Evolutionary conservation across 257 asterid genomes (phyloP).

Genomic region (Fraxinus anomala): DNA sequence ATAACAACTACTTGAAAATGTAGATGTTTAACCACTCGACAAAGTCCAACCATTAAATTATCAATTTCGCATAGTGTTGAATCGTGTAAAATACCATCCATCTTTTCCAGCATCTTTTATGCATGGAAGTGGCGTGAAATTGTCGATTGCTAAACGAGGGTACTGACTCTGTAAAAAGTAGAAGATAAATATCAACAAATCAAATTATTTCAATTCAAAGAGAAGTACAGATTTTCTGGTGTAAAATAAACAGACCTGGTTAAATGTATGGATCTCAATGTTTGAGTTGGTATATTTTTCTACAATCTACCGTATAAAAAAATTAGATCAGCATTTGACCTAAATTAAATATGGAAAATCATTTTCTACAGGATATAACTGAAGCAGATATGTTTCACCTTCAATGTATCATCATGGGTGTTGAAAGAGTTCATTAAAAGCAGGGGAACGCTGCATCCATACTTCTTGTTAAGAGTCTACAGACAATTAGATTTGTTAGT

Average conservation of each 20-base stretch:
- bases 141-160: slow-evolving; percentile 92
- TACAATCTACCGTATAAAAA: slow-evolving; percentile 60
- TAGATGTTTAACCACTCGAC: not conserved
- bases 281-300: slow-evolving; percentile 76
- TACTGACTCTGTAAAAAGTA: slow-evolving; percentile 77
- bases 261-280: slow-evolving; percentile 87
- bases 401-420: slow-evolving; percentile 91
- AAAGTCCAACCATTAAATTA: not conserved
- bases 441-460: slow-evolving; percentile 92
- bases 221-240: not conserved
- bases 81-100: slow-evolving; percentile 65
- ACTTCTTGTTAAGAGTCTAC: slow-evolving; percentile 78
- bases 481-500: slow-evolving; percentile 35
- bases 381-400: slow-evolving; percentile 49
- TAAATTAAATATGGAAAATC: slow-evolving; percentile 9
- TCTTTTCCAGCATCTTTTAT: slow-evolving; percentile 88
- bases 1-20: too few species aligned
- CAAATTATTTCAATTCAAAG: not conserved
- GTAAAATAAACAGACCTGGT: slow-evolving; percentile 63
- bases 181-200: slow-evolving; percentile 12
- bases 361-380: not conserved
- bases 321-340: slow-evolving; percentile 28
- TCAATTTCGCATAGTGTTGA: slow-evolving; percentile 14
- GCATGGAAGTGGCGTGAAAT: slow-evolving; percentile 78
- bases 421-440: slow-evolving; percentile 98